Percentiles rank a stretch among this genome's conserved stretches.
These are phyloP conservation scores for Beta vulgaris DNA, from an alignment of 148 eudicot genomes.

Conservation along the genomic window DNA sequence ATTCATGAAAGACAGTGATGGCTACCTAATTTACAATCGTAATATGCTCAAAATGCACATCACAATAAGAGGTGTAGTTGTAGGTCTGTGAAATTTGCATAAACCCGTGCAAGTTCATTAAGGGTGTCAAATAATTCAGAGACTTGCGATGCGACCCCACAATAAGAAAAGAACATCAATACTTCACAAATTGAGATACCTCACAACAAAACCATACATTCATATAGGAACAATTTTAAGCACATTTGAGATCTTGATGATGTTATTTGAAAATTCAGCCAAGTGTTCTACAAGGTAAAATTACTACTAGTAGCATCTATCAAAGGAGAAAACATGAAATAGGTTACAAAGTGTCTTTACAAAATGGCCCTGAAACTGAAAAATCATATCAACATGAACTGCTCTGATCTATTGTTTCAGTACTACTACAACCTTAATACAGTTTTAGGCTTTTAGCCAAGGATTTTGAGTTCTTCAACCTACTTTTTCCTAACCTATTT, in stretches of 20 bases:
- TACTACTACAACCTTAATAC: slow-evolving; percentile 39
- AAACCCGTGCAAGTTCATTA: too few relatives aligned
- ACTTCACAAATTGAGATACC: neutral
- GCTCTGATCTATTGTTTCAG: slow-evolving; percentile 32
- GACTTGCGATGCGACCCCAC: neutral
- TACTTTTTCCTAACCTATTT: slow-evolving; percentile 51
- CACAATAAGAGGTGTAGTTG: too few relatives aligned
- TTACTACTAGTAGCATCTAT: slow-evolving; percentile 3
- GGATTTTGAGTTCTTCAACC: slow-evolving; percentile 48
- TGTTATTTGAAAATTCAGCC: slow-evolving; percentile 15
- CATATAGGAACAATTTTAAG: neutral
- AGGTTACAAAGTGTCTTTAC: slow-evolving; percentile 31
- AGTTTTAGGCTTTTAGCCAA: slow-evolving; percentile 42
- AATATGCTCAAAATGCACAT: neutral
- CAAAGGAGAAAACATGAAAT: slow-evolving; percentile 9
- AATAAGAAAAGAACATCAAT: neutral
- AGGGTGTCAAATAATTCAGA: too few relatives aligned
- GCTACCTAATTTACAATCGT: too few relatives aligned
- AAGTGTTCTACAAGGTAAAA: slow-evolving; percentile 16
- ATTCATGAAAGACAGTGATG: too few relatives aligned
- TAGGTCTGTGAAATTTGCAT: too few relatives aligned
- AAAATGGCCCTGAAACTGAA: slow-evolving; percentile 12
- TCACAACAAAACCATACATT: neutral
- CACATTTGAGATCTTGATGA: neutral
- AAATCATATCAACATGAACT: neutral